Evolutionary conservation across 441 rosid genomes (phyloP), one percentile per base, ranked within the genome.

Genomic region (Pelargonium myrrhifolium): DNA sequence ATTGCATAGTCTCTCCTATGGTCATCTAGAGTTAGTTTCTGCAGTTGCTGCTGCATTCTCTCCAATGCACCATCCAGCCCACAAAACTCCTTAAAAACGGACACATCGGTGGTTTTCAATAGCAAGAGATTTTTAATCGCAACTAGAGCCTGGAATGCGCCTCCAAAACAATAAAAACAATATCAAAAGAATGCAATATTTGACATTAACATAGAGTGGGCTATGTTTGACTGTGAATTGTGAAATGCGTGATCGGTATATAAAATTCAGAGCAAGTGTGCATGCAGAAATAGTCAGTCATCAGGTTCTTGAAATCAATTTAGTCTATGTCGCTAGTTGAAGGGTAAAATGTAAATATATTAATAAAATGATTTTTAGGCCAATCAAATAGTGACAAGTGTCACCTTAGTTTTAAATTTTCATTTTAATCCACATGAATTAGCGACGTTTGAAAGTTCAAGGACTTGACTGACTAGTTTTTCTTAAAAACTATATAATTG

Each of bases 121-220:
- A 76, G 95, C 77, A 90, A 84, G 64, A 93, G 86, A 76, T 71
- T 85, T 83, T 83, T 85, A 75, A 89, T 79, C 49, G 93, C 92
- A 45, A 74, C 62, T 64, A 93, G 96, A 3, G 92, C 96, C 97
- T 90, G 86, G 11, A 71, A 72, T 43, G 28, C 40, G 68, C 10
- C 15, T 42, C 42, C 65, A 9, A 20, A 64, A 56, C 55, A 62
- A 58, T 17, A 35, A 4, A 12, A 55, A 4, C 39, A 11, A 39
- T 55, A 20, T 67, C 55, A 63, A 74, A 22, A 31, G 39, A 61
- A 62, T 4, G 58, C 62, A 47, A 56, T 24, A 69, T 6, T 9
- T 15, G 39, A 24, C 59, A 69, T 56, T 49, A 59, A 37, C 62
- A 43, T 62, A 21, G 9, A 2, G 40, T 26, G 20, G 17, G 49